Conservation (phyloP, 73 alveolate genomes). For the Stentor roeselii region DNA sequence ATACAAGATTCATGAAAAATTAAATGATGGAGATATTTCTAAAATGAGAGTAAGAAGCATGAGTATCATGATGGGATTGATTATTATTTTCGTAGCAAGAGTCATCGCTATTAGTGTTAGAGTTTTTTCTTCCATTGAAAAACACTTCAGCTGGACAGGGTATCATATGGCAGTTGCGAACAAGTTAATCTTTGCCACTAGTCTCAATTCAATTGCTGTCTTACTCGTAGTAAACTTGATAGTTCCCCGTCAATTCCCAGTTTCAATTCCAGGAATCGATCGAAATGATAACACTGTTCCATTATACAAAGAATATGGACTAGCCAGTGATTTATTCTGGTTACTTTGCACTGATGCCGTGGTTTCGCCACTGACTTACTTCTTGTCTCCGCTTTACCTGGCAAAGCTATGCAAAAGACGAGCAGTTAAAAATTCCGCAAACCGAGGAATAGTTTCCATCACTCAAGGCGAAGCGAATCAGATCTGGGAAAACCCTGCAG, state of each 20-base stretch:
- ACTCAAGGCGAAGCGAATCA: conserved; percentile 47
- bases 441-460: conserved; percentile 6
- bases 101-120: conserved; percentile 40
- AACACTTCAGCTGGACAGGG: conserved; percentile 52
- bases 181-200: conserved; percentile 39
- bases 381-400: conserved; percentile 36
- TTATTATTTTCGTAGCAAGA: conserved; percentile 33
- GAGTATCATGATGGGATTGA: background rate
- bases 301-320: conserved; percentile 34
- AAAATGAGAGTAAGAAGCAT: background rate
- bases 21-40: background rate
- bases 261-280: background rate
- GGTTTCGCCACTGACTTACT: conserved; percentile 40
- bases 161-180: conserved; percentile 44
- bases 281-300: background rate
- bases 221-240: conserved; percentile 39
- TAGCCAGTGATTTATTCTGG: conserved; percentile 37
- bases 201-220: conserved; percentile 48
- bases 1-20: background rate
- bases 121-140: conserved; percentile 42
- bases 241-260: conserved; percentile 37
- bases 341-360: conserved; percentile 33
- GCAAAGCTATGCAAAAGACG: conserved; percentile 32
- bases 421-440: conserved; percentile 28
- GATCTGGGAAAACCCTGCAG: conserved; percentile 48